Evolutionary conservation across 352 stramenopile species (phyloP).

Genomic region (Globisporangium splendens): DNA sequence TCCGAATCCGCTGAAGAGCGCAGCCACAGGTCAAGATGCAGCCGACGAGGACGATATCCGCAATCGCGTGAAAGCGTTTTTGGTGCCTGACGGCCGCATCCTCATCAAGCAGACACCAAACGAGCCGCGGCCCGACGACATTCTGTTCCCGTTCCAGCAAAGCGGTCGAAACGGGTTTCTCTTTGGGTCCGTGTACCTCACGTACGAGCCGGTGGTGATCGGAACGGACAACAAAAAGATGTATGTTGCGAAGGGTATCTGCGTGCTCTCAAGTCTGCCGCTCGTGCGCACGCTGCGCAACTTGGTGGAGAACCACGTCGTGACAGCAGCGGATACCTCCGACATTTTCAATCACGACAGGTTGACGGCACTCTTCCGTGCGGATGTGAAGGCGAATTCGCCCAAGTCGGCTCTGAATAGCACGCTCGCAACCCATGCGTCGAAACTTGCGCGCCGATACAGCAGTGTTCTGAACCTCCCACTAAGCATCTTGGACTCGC

Average conservation of each 20-base stretch:
- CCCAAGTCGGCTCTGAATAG: constrained; percentile 20
- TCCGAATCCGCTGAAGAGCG: constrained; percentile 25
- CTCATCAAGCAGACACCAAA: constrained; percentile 34
- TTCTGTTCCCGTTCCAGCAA: constrained; percentile 76
- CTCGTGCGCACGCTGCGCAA: constrained; percentile 57
- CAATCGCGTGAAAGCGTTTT: constrained; percentile 61
- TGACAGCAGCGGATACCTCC: constrained; percentile 20
- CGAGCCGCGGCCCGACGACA: constrained; percentile 41
- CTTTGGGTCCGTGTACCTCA: constrained; percentile 76
- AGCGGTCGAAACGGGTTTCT: constrained; percentile 68
- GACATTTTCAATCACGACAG: constrained; percentile 49
- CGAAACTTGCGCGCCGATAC: constrained; percentile 28
- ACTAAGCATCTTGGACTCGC: constrained; percentile 36
- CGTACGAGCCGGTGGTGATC: constrained; percentile 54
- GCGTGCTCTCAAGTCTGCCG: constrained; percentile 56
- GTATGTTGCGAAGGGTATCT: constrained; percentile 67
- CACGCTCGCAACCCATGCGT: constrained; percentile 25
- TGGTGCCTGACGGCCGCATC: constrained; percentile 60
- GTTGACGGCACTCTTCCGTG: constrained; percentile 36
- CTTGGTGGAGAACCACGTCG: constrained; percentile 57
- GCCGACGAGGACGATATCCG: constrained; percentile 51
- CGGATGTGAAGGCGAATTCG: constrained; percentile 11
- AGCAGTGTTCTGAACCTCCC: constrained; percentile 40
- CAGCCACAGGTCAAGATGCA: background rate
- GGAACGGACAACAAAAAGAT: constrained; percentile 39